phyloP scores from a whole-genome alignment of 805 yeast genomes.

The Lachancea lanzarotensis region DNA sequence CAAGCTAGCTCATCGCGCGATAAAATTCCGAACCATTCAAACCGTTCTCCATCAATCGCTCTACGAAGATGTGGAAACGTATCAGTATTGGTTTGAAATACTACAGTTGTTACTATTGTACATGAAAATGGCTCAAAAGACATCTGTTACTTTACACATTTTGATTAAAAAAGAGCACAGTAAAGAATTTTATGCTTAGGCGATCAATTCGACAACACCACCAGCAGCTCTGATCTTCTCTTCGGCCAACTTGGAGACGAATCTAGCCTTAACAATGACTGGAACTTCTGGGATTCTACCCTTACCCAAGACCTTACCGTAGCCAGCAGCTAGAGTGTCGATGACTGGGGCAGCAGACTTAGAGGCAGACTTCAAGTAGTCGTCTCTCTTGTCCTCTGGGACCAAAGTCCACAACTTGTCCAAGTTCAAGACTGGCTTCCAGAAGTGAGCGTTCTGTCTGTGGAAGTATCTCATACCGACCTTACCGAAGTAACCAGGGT shows the following conservation, averaged over 20 bases:
- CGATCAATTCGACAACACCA: constrained; percentile 99
- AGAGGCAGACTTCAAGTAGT: constrained; percentile 78
- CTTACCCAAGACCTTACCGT: constrained; percentile 99
- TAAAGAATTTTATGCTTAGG: constrained; percentile 45
- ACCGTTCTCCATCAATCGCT: too few relatives aligned
- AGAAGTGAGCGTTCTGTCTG: constrained; percentile 88
- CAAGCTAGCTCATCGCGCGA: background rate
- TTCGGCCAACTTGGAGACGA: constrained; percentile 98
- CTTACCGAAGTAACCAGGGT: constrained; percentile 99
- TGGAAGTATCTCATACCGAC: constrained; percentile 99
- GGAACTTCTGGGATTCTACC: constrained; percentile 98
- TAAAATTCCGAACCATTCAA: background rate
- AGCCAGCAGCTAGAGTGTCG: constrained; percentile 98
- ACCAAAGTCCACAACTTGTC: constrained; percentile 98
- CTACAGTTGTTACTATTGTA: background rate
- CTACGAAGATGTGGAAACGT: too few relatives aligned
- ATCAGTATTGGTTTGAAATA: too few relatives aligned
- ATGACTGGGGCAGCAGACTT: constrained; percentile 95
- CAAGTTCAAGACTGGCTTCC: constrained; percentile 97
- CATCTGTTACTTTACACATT: constrained; percentile 5
- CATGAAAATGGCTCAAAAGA: background rate
- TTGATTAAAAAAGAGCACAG: background rate
- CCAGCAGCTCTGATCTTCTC: constrained; percentile 99
- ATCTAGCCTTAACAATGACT: constrained; percentile 98
- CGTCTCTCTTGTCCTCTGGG: constrained; percentile 90